These are phyloP conservation scores for Leccinum olivaceopallidum DNA, from an alignment of 768 basidiomycete genomes.

Conservation along the genomic window DNA sequence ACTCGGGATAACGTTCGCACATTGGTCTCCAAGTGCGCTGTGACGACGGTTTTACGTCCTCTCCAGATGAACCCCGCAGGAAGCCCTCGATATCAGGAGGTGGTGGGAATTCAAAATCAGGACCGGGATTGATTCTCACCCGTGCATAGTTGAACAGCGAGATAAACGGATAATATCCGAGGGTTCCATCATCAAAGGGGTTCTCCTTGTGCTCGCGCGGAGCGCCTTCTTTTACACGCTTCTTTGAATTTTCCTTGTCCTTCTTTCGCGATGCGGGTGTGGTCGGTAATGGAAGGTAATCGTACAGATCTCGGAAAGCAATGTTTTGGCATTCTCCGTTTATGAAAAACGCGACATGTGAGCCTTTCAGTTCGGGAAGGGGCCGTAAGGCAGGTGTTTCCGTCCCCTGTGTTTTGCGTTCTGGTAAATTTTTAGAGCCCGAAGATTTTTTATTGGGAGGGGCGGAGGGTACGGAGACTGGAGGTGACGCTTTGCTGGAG, in stretches of 20 bases:
- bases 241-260: conserved; percentile 55
- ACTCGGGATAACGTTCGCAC: conserved; percentile 83
- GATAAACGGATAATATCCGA: conserved; percentile 96
- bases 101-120: conserved; percentile 79
- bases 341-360: conserved; percentile 85
- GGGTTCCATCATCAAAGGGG: conserved; percentile 87
- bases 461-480: conserved; percentile 56
- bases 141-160: conserved; percentile 91
- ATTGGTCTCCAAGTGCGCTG: conserved; percentile 72
- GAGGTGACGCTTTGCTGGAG: conserved; percentile 56
- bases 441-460: conserved; percentile 62
- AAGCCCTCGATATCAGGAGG: conserved; percentile 74
- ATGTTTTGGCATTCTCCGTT: conserved; percentile 84
- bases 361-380: conserved; percentile 68
- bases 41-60: conserved; percentile 30
- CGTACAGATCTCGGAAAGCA: conserved; percentile 88
- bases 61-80: conserved; percentile 40
- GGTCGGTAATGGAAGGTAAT: conserved; percentile 80
- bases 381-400: conserved; percentile 51
- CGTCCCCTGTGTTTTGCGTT: conserved; percentile 42
- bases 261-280: conserved; percentile 58
- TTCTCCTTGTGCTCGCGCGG: conserved; percentile 77
- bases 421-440: conserved; percentile 67
- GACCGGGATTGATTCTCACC: conserved; percentile 86
- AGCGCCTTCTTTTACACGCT: conserved; percentile 62